Evolutionary conservation across 2,329 filamentous ascomycete species (phyloP), one percentile per base, ranked within the genome.

Genomic region (Metarhizium rileyi): DNA sequence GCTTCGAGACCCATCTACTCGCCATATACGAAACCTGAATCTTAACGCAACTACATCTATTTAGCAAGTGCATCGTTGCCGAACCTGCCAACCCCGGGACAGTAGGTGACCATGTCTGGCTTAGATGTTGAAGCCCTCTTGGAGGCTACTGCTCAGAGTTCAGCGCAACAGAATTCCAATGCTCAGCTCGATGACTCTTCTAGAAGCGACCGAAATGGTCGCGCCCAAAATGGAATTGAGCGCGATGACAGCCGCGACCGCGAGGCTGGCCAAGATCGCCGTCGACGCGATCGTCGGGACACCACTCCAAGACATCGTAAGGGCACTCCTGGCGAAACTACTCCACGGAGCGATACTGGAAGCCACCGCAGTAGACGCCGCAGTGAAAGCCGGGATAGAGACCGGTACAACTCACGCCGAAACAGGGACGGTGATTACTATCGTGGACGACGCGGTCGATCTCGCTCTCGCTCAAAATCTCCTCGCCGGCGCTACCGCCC

Each of bases 91-190:
- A 6, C 12, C 2, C 23, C 28, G 20, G 33, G 26, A 46, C 22
- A 52, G 51, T 52, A 59, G 56, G 49, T 52, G 57, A 68, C 56
- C 54, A 77, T 77, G 73, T 67, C 72, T 47, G 71, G 67, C 50
- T 65, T 77, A 59, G 89, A 95, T 64, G 88, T 96, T 60, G 90
- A 96, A 75, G 88, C 89, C 57, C 79, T 96, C 56, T 82, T 96
- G 59, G 90, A 95, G 69, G 87, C 86, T 47, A 88, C 87, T 55
- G 87, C 87, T 47, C 83, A 82, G 64, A 74, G 76, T 57, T 70
- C 73, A 52, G 70, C 72, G 48, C 71, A 77, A 48, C 72, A 73
- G 60, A 72, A 73, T 52, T 63, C 60, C 53, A 70, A 70, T 59
- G 59, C 66, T 55, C 65, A 69, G 51, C 63, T 72, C 57, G 78